Conservation (phyloP, 78 protist genomes). For the Mastigamoeba balamuthi region DNA sequence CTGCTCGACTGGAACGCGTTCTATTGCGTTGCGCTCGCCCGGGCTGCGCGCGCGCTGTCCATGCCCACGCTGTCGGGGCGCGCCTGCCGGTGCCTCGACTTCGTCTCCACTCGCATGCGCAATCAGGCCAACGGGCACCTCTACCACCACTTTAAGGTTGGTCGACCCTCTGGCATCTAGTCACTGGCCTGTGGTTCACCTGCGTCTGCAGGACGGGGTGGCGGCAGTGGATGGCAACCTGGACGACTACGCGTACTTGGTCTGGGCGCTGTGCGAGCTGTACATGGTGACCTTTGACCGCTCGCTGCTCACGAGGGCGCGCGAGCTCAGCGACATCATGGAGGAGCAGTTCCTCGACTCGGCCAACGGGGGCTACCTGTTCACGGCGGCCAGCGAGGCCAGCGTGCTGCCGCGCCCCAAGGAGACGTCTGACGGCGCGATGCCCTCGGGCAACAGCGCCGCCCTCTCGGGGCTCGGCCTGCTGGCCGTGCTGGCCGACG, state of each 20-base stretch:
- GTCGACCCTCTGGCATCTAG: too few relatives aligned
- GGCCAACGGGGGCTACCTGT: conserved; percentile 2
- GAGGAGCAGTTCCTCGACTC: background rate
- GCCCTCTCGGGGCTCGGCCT: too few relatives aligned
- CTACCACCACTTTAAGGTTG: too few relatives aligned
- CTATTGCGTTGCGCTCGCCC: conserved; percentile 6
- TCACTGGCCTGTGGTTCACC: background rate
- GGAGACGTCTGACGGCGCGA: conserved; percentile 29
- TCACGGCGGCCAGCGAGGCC: conserved; percentile 1
- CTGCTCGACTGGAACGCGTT: conserved; percentile 21
- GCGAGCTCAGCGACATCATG: conserved; percentile 1
- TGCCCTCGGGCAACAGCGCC: conserved; percentile 2
- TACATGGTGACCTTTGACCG: conserved; percentile 6
- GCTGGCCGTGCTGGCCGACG: too few relatives aligned
- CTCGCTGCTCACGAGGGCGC: conserved; percentile 6
- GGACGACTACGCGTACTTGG: conserved; percentile 17
- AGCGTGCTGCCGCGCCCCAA: background rate
- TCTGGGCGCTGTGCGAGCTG: conserved; percentile 23
- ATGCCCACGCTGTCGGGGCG: background rate
- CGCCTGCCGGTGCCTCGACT: background rate
- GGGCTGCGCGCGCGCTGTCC: background rate
- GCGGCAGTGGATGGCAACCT: background rate
- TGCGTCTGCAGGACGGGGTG: background rate
- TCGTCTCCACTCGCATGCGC: background rate
- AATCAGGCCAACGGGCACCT: background rate